Evolutionary conservation across 23 red algal genomes (phyloP).

Genomic region (Agarophyton chilense): DNA sequence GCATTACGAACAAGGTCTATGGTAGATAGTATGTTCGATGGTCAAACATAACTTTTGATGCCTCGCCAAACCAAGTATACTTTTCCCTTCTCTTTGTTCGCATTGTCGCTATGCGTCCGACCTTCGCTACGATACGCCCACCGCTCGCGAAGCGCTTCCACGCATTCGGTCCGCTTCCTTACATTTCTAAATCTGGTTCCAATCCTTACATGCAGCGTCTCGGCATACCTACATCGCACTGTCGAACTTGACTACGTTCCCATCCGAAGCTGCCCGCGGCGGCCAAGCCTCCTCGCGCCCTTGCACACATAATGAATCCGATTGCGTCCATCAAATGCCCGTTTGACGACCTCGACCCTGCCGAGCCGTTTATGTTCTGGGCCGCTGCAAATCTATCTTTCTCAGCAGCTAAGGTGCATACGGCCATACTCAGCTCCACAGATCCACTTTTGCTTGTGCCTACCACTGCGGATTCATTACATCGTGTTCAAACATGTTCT

Average conservation of each 20-base stretch:
- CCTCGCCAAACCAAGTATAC: not conserved
- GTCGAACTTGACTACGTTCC: not conserved
- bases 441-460: not conserved
- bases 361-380: constrained; percentile 20
- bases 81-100: not conserved
- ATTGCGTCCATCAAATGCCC: constrained; percentile 4
- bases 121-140: not conserved
- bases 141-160: constrained; percentile 21
- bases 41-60: not conserved
- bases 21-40: too few relatives aligned
- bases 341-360: constrained; percentile 41
- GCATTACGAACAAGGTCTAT: too few relatives aligned
- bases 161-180: constrained; percentile 61
- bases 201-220: constrained; percentile 24
- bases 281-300: constrained; percentile 36
- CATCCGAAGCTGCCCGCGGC: constrained; percentile 42
- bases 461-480: not conserved
- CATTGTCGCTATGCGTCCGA: not conserved
- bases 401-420: not conserved
- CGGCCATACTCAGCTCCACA: not conserved
- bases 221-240: not conserved
- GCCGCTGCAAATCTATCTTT: constrained; percentile 52
- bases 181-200: not conserved
- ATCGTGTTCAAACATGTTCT: not conserved
- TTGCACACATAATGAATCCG: constrained; percentile 24